These are phyloP conservation scores for Porcisia deanei DNA, from an alignment of 208 protist genomes.

Conservation along the genomic window DNA sequence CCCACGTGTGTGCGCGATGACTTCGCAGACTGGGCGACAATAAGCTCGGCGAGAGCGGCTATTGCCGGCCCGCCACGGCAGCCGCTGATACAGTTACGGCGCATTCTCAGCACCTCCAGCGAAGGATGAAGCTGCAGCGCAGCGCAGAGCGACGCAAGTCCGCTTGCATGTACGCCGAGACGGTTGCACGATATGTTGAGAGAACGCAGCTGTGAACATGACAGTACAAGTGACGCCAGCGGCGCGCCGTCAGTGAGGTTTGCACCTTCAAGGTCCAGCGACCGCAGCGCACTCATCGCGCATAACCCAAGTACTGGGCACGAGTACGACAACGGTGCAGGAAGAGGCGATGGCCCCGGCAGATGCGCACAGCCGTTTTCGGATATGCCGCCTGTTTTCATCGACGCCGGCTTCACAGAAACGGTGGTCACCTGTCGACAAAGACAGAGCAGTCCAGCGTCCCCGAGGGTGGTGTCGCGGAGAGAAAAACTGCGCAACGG, in stretches of 20 bases:
- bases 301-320: not conserved
- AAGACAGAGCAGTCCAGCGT: slow-evolving; percentile 22
- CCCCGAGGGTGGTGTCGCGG: slow-evolving; percentile 20
- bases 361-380: not conserved
- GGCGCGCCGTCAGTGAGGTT: slow-evolving; percentile 34
- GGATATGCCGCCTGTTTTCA: not conserved
- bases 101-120: slow-evolving; percentile 35
- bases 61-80: slow-evolving; percentile 28
- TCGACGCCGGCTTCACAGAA: not conserved
- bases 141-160: slow-evolving; percentile 35
- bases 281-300: slow-evolving; percentile 3
- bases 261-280: slow-evolving; percentile 32
- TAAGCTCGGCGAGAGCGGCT: slow-evolving; percentile 45
- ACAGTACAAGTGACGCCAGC: slow-evolving; percentile 32
- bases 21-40: slow-evolving; percentile 24
- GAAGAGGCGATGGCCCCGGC: not conserved
- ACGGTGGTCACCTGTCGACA: slow-evolving; percentile 1
- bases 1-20: slow-evolving; percentile 4
- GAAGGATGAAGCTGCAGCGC: slow-evolving; percentile 38
- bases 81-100: slow-evolving; percentile 46
- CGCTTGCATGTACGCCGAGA: slow-evolving; percentile 31
- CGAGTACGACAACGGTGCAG: not conserved
- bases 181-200: slow-evolving; percentile 56
- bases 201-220: slow-evolving; percentile 26
- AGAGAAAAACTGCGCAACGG: slow-evolving; percentile 13